Evolutionary conservation across 208 protist species (phyloP).

Genomic region (Leishmania aethiopica): DNA sequence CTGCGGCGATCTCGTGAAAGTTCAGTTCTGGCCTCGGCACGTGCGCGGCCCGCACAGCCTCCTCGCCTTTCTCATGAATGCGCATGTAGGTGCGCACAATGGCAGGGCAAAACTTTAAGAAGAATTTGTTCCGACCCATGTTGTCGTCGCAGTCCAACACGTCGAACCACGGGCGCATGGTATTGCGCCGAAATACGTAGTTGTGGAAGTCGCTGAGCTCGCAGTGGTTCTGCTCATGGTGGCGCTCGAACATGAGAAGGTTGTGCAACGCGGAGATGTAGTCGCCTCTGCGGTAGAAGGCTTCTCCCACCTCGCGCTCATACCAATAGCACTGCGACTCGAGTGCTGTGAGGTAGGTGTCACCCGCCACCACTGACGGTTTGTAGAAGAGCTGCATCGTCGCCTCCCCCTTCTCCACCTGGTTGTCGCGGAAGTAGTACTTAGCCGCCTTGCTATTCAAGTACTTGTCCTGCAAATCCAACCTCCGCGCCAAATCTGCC

Average conservation of each 20-base stretch:
- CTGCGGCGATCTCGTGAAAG: conserved; percentile 34
- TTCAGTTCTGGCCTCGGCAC: conserved; percentile 62
- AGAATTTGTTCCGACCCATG: conserved; percentile 78
- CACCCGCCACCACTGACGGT: conserved; percentile 36
- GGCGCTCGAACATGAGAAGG: conserved; percentile 90
- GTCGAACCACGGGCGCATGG: conserved; percentile 95
- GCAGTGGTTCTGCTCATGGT: conserved; percentile 92
- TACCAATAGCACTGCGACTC: conserved; percentile 98
- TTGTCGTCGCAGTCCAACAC: conserved; percentile 85
- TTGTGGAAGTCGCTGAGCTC: conserved; percentile 98
- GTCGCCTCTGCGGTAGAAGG: conserved; percentile 79
- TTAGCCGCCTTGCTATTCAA: conserved; percentile 94
- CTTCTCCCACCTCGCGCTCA: conserved; percentile 91
- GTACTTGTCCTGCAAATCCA: conserved; percentile 97
- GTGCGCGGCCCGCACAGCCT: conserved; percentile 68
- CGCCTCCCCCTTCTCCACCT: conserved; percentile 79
- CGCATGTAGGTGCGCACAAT: conserved; percentile 83
- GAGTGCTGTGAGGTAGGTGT: conserved; percentile 77
- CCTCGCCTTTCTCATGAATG: conserved; percentile 71
- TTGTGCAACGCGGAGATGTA: conserved; percentile 93
- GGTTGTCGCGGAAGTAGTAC: conserved; percentile 90
- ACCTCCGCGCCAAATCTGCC: conserved; percentile 84
- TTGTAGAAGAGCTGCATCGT: conserved; percentile 94
- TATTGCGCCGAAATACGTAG: conserved; percentile 96
- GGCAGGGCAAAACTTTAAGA: conserved; percentile 68